These are phyloP conservation scores for Kodamaea hsintzibuensis DNA, from an alignment of 805 yeast genomes.

Conservation along the genomic window DNA sequence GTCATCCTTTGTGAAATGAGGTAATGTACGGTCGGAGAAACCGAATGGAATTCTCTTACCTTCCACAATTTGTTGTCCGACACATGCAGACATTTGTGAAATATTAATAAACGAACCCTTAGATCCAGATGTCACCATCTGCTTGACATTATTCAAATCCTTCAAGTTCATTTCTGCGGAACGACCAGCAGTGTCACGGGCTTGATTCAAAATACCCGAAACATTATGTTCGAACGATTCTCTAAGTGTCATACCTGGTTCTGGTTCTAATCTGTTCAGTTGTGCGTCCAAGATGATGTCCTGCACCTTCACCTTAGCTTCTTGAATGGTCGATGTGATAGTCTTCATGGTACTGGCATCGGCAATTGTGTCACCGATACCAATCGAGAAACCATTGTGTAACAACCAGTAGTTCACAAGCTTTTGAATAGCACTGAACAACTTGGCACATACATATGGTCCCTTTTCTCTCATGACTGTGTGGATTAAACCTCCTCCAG, in stretches of 20 bases:
- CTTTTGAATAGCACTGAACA: conserved; percentile 91
- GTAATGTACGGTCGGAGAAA: conserved; percentile 91
- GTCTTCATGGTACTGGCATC: conserved; percentile 94
- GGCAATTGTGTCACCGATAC: conserved; percentile 99
- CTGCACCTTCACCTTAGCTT: conserved; percentile 92
- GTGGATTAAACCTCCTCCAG: conserved; percentile 97
- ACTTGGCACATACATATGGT: conserved; percentile 80
- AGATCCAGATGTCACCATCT: conserved; percentile 99
- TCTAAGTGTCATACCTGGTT: conserved; percentile 99
- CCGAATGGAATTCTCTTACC: conserved; percentile 99
- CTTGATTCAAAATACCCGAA: conserved; percentile 91
- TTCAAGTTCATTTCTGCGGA: conserved; percentile 96
- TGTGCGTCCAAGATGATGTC: conserved; percentile 93
- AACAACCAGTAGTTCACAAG: conserved; percentile 95
- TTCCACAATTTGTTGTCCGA: conserved; percentile 98
- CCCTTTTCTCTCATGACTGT: conserved; percentile 98
- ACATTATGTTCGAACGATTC: conserved; percentile 98
- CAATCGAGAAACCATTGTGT: conserved; percentile 97
- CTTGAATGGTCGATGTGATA: conserved; percentile 89
- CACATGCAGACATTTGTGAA: conserved; percentile 99
- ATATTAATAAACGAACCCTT: conserved; percentile 98
- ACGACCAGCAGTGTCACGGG: conserved; percentile 99
- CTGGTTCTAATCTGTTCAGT: conserved; percentile 82
- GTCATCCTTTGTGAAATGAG: conserved; percentile 98
- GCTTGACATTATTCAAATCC: conserved; percentile 93